Conservation (phyloP, 2,329 filamentous ascomycete genomes). For the Didymella sp. region DNA sequence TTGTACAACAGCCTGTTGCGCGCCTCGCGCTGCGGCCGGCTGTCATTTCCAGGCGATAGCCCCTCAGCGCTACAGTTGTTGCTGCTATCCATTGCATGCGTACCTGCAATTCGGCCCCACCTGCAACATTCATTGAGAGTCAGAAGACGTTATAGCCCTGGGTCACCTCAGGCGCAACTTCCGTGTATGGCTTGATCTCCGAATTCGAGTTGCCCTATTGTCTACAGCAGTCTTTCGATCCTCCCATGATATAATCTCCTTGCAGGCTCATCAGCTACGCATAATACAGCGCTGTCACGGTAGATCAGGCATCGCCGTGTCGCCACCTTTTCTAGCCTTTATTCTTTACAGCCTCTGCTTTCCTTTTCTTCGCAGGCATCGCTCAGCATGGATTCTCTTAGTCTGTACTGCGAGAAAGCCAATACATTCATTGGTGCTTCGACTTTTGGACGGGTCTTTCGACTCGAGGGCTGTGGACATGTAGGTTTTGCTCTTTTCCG, state of each 20-base stretch:
- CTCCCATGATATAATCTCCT: not conserved
- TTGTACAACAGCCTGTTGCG: constrained; percentile 26
- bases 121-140: constrained; percentile 11
- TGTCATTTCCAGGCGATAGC: constrained; percentile 36
- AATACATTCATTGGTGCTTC: constrained; percentile 41
- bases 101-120: constrained; percentile 24
- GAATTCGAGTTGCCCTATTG: not conserved
- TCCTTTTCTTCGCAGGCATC: not conserved
- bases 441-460: constrained; percentile 62
- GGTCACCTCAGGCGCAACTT: not conserved
- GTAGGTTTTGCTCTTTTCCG: constrained; percentile 58
- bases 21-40: constrained; percentile 22
- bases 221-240: constrained; percentile 4
- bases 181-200: not conserved
- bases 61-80: constrained; percentile 17
- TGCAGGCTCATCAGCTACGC: not conserved
- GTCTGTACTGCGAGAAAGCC: constrained; percentile 26
- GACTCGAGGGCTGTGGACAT: constrained; percentile 82
- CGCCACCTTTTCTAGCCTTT: not conserved
- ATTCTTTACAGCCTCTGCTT: not conserved
- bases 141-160: constrained; percentile 8
- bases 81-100: constrained; percentile 15
- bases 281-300: constrained; percentile 6
- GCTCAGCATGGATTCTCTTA: constrained; percentile 36
- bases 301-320: constrained; percentile 9